Evolutionary conservation across 164 flowering plant species (phyloP).

Genomic region (Vitis amurensis): DNA sequence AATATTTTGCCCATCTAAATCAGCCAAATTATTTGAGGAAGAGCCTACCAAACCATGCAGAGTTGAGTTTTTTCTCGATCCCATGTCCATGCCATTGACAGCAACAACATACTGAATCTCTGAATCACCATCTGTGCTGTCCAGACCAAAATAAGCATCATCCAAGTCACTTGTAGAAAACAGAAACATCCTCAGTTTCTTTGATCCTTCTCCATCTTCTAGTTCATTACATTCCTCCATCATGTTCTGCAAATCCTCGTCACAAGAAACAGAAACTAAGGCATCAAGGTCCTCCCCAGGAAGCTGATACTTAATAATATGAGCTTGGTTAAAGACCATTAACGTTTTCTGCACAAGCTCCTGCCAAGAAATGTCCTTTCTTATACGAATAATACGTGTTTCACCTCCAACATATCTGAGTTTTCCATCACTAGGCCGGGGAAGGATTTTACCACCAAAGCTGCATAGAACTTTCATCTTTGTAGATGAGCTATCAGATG

Average conservation of each 20-base stretch:
- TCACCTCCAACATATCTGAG: conserved; percentile 60
- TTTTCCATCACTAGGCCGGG: conserved; percentile 53
- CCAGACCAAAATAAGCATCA: conserved; percentile 31
- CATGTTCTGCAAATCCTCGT: conserved; percentile 51
- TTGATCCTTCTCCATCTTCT: conserved; percentile 25
- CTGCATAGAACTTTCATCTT: conserved; percentile 48
- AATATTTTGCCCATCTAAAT: conserved; percentile 17
- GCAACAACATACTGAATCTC: conserved; percentile 50
- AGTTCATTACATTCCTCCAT: conserved; percentile 40
- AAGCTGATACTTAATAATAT: conserved; percentile 46
- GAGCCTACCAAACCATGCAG: conserved; percentile 22
- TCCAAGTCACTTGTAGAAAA: conserved; percentile 42
- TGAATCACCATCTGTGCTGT: conserved; percentile 33
- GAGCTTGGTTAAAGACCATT: conserved; percentile 29
- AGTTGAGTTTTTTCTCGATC: conserved; percentile 30
- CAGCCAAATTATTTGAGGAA: conserved; percentile 25
- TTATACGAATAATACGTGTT: conserved; percentile 37
- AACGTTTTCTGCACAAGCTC: conserved; percentile 37
- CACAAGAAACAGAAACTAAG: conserved; percentile 43
- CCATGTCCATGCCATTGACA: conserved; percentile 52
- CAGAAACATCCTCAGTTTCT: conserved; percentile 42
- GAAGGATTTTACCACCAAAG: conserved; percentile 50
- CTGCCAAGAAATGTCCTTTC: conserved; percentile 43
- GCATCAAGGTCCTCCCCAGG: conserved; percentile 62
- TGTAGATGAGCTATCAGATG: conserved; percentile 23